phyloP scores from a whole-genome alignment of 441 rosid species.

The Bruguiera hainesii region DNA sequence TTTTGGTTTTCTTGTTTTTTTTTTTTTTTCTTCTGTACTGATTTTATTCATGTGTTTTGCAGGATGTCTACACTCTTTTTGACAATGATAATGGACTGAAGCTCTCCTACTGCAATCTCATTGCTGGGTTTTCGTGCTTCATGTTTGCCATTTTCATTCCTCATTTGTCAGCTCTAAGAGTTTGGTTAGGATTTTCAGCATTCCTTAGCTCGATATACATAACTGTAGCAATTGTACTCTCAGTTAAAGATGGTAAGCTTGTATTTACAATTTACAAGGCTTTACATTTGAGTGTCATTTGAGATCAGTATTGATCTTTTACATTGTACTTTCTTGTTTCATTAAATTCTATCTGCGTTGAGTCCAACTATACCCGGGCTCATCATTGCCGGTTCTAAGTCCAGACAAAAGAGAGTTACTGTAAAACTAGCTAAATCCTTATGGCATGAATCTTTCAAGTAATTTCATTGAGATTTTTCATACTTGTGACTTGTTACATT shows the following conservation, averaged over 20 bases:
- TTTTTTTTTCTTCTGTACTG: conserved; percentile 4
- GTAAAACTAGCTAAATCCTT: no score
- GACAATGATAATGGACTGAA: conserved; percentile 57
- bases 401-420: no score
- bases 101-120: conserved; percentile 76
- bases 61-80: conserved; percentile 78
- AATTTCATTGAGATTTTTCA: no score
- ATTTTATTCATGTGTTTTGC: conserved; percentile 20
- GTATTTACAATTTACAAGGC: not conserved
- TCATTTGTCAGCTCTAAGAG: conserved; percentile 77
- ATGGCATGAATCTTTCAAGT: no score
- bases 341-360: no score
- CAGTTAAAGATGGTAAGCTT: conserved; percentile 61
- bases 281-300: not conserved
- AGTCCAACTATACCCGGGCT: no score
- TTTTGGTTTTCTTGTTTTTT: not conserved
- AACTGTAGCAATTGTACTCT: conserved; percentile 52
- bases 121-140: conserved; percentile 68
- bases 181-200: conserved; percentile 85
- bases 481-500: no score
- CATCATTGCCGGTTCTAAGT: no score
- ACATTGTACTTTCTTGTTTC: not conserved
- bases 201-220: conserved; percentile 66
- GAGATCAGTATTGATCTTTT: not conserved
- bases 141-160: conserved; percentile 82